Evolutionary conservation across 768 basidiomycete species (phyloP).

Genomic region (Imleria badia): DNA sequence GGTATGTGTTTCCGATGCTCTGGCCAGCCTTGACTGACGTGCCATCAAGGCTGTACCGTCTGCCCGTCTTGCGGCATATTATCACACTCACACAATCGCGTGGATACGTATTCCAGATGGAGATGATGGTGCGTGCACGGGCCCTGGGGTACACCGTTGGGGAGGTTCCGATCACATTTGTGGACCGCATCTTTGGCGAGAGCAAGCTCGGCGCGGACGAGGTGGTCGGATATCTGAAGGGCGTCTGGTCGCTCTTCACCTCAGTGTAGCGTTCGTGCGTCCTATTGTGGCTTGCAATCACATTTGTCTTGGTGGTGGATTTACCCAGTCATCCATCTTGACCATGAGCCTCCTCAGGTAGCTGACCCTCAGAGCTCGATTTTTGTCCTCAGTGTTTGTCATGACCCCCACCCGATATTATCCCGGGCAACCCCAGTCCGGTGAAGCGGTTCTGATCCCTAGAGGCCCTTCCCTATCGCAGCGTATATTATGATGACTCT

Average conservation of each 20-base stretch:
- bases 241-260: slow-evolving; percentile 78
- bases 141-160: slow-evolving; percentile 83
- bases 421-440: too few relatives aligned
- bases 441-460: too few relatives aligned
- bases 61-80: slow-evolving; percentile 74
- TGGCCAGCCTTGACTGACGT: neutral
- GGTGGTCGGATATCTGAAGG: slow-evolving; percentile 82
- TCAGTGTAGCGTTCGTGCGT: slow-evolving; percentile 56
- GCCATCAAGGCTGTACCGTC: slow-evolving; percentile 64
- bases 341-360: too few relatives aligned
- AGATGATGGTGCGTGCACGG: slow-evolving; percentile 92
- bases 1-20: slow-evolving; percentile 44
- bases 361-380: too few relatives aligned
- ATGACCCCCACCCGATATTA: too few relatives aligned
- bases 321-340: too few relatives aligned
- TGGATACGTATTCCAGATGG: slow-evolving; percentile 98
- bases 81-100: slow-evolving; percentile 83
- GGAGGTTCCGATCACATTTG: slow-evolving; percentile 93
- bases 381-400: too few relatives aligned
- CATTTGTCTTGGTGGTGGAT: too few relatives aligned
- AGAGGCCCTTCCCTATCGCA: too few relatives aligned
- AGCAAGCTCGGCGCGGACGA: slow-evolving; percentile 90
- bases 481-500: too few relatives aligned
- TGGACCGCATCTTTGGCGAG: slow-evolving; percentile 91
- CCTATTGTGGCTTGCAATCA: too few relatives aligned